Conservation (phyloP, 345 rosid species). For the Heritiera fomes region DNA sequence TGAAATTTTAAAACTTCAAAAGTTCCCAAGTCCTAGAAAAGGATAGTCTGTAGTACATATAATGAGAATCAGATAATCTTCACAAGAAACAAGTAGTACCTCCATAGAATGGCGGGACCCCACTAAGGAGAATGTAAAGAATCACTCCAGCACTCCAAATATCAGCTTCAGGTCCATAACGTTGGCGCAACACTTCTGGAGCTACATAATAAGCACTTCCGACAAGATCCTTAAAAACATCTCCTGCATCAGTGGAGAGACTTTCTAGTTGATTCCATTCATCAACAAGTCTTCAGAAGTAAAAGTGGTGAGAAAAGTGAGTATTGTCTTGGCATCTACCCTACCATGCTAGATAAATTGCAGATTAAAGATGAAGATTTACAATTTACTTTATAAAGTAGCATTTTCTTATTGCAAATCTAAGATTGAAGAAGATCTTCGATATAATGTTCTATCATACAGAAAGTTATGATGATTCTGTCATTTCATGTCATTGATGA, state of each 20-base stretch:
- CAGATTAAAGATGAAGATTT: not conserved
- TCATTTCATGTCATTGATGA: not conserved
- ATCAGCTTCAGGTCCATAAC: constrained; percentile 87
- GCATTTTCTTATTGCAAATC: not conserved
- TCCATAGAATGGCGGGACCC: constrained; percentile 98
- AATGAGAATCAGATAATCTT: not conserved
- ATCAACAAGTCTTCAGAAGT: not conserved
- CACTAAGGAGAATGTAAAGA: constrained; percentile 79
- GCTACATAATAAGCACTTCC: constrained; percentile 99
- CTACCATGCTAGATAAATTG: not conserved
- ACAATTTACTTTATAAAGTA: not conserved
- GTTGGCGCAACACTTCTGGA: constrained; percentile 77
- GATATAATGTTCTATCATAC: not conserved
- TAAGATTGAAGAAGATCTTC: not conserved
- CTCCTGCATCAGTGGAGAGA: constrained; percentile 52
- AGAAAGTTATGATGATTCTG: not conserved
- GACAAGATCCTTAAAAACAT: constrained; percentile 76
- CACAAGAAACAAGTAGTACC: constrained; percentile 43
- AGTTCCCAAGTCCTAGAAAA: not conserved
- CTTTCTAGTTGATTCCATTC: constrained; percentile 22
- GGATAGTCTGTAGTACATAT: not conserved
- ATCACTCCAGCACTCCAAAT: constrained; percentile 99
- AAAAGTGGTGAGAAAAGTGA: not conserved
- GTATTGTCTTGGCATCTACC: not conserved
- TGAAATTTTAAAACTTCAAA: not conserved